phyloP scores from a whole-genome alignment of 306 rosid species.

The Pyrus betulifolia region DNA sequence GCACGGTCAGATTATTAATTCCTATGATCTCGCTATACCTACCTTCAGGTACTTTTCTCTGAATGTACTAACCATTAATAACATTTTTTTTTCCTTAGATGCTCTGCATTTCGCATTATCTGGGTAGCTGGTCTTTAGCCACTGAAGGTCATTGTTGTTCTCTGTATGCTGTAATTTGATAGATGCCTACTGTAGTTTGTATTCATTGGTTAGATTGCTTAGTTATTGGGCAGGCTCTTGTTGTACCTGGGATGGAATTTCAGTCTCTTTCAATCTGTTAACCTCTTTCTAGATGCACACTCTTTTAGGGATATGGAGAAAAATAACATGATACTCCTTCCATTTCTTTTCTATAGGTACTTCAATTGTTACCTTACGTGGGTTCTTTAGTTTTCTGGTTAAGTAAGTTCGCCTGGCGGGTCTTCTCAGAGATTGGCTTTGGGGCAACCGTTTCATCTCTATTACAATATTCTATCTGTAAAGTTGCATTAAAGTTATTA shows the following conservation, averaged over 20 bases:
- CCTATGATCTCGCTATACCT: constrained; percentile 71
- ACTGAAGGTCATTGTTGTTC: not conserved
- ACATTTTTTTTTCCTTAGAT: not conserved
- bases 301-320: not conserved
- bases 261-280: not conserved
- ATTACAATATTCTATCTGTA: not conserved
- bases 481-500: not conserved
- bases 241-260: not conserved
- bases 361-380: not conserved
- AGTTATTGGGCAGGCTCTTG: not conserved
- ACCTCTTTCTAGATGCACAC: not conserved
- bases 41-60: constrained; percentile 49
- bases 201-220: not conserved
- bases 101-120: not conserved
- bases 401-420: not conserved
- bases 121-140: not conserved
- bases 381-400: not conserved
- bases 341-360: not conserved
- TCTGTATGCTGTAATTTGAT: not conserved
- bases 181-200: not conserved
- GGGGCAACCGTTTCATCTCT: not conserved
- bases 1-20: constrained; percentile 61
- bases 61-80: not conserved
- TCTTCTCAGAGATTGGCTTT: not conserved
- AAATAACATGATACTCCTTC: not conserved